These are phyloP conservation scores for Puccinia novopanici DNA, from an alignment of 1,284 basidiomycete species.

Conservation along the genomic window DNA sequence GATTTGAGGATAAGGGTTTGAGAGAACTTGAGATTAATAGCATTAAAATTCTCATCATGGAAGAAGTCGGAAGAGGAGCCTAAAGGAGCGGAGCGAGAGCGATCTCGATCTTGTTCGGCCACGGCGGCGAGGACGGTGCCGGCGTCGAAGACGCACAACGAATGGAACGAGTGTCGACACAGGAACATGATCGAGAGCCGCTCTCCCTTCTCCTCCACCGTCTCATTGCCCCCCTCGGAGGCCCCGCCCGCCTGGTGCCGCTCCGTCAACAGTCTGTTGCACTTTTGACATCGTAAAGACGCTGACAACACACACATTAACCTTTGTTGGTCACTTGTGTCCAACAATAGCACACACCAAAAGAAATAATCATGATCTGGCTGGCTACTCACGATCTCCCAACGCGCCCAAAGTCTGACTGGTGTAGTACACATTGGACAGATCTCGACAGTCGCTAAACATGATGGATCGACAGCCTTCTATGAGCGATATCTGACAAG, in stretches of 20 bases:
- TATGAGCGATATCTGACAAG: constrained; percentile 73
- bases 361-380: neutral
- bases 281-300: constrained; percentile 45
- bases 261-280: constrained; percentile 26
- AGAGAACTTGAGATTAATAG: constrained; percentile 41
- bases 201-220: neutral
- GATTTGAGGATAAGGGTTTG: constrained; percentile 39
- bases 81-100: neutral
- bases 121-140: constrained; percentile 44
- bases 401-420: constrained; percentile 78
- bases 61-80: neutral
- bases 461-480: constrained; percentile 87
- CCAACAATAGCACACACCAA: neutral
- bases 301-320: constrained; percentile 1
- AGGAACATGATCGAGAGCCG: constrained; percentile 49
- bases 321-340: neutral
- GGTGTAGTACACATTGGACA: constrained; percentile 71
- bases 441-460: constrained; percentile 73
- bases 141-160: constrained; percentile 47
- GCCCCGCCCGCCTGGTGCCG: neutral
- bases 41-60: constrained; percentile 2
- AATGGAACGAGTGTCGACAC: constrained; percentile 50
- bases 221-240: constrained; percentile 10
- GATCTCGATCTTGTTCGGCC: constrained; percentile 42
- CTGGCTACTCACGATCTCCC: constrained; percentile 66